These are phyloP conservation scores for Brettanomyces anomalus DNA, from an alignment of 805 yeast genomes.

Conservation along the genomic window DNA sequence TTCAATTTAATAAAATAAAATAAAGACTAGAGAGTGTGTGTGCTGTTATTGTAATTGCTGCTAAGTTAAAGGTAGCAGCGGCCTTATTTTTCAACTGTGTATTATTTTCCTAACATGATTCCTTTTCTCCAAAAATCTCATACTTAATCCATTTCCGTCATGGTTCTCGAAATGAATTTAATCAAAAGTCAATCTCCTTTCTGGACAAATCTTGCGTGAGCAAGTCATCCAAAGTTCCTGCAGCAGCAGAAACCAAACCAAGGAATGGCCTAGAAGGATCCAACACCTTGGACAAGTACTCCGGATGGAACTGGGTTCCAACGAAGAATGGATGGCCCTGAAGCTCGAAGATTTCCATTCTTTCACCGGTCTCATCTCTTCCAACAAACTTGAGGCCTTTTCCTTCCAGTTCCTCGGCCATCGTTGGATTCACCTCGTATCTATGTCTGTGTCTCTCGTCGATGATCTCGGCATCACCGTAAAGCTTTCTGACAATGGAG, in stretches of 20 bases:
- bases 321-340: conserved; percentile 83
- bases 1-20: too few species aligned
- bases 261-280: conserved; percentile 95
- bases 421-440: conserved; percentile 89
- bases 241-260: conserved; percentile 91
- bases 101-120: too few species aligned
- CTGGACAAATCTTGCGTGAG: conserved; percentile 31
- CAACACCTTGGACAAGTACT: conserved; percentile 89
- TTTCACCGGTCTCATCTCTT: conserved; percentile 77
- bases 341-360: conserved; percentile 93
- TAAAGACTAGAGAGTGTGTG: too few species aligned
- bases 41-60: too few species aligned
- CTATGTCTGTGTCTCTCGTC: conserved; percentile 97
- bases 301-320: conserved; percentile 98
- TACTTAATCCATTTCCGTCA: too few species aligned
- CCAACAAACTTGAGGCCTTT: conserved; percentile 87
- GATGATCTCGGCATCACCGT: conserved; percentile 61
- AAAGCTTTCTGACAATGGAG: conserved; percentile 64
- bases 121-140: too few species aligned
- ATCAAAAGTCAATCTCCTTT: conserved; percentile 24
- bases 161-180: neutral
- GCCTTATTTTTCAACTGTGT: too few species aligned
- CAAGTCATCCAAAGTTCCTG: conserved; percentile 70
- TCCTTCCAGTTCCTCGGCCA: conserved; percentile 60
- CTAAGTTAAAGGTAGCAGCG: too few species aligned